These are phyloP conservation scores for Wickerhamomyces sp. DNA, from an alignment of 1,139 yeast species.

Conservation along the genomic window DNA sequence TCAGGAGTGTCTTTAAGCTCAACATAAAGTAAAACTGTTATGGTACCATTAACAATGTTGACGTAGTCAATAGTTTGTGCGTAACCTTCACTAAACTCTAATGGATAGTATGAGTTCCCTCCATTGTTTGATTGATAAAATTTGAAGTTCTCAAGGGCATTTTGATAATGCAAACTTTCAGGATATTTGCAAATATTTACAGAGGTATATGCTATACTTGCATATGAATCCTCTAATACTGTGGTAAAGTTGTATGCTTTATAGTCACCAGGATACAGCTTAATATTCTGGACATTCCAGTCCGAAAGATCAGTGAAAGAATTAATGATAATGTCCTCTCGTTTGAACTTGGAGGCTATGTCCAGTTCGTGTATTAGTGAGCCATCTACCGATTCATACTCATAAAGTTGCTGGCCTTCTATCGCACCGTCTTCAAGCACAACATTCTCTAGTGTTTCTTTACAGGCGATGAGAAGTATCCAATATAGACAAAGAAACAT, in stretches of 20 bases:
- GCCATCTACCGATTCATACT: conserved; percentile 2
- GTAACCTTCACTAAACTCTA: conserved; percentile 9
- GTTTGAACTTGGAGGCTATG: conserved; percentile 1
- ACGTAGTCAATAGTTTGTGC: conserved; percentile 9
- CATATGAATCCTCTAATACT: background rate
- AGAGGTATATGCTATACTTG: conserved; percentile 7
- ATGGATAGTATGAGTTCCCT: background rate
- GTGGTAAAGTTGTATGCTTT: conserved; percentile 9
- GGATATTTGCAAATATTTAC: conserved; percentile 12
- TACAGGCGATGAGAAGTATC: too few relatives aligned
- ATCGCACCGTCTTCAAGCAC: too few relatives aligned
- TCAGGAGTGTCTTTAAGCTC: conserved; percentile 18
- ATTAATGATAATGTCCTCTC: background rate
- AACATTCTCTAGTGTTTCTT: too few relatives aligned
- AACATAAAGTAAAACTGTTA: background rate
- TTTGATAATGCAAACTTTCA: background rate
- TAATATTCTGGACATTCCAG: conserved; percentile 6
- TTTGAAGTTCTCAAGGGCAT: background rate
- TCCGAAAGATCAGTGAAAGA: conserved; percentile 1
- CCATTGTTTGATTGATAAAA: conserved; percentile 1
- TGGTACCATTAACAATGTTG: background rate
- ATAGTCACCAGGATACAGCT: conserved; percentile 11
- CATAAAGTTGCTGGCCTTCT: too few relatives aligned
- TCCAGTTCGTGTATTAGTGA: background rate
- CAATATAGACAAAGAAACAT: too few relatives aligned